These are phyloP conservation scores for Ogataea nakhonphanomensis DNA, from an alignment of 805 yeast species.

Conservation along the genomic window DNA sequence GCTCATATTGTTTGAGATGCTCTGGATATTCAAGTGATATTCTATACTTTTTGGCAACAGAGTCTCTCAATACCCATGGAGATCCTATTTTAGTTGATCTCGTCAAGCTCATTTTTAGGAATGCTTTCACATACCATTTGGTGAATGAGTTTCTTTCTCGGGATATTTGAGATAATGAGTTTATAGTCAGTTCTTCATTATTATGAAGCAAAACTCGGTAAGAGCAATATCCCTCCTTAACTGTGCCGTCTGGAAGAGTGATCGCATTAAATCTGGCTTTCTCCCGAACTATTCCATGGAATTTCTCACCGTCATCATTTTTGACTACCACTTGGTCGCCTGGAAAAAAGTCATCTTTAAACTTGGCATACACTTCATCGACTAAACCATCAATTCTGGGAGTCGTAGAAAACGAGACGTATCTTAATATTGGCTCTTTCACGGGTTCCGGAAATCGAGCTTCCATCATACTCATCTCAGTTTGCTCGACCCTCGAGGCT, in stretches of 20 bases:
- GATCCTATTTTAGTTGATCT: conserved; percentile 85
- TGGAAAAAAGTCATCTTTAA: conserved; percentile 83
- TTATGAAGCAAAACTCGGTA: conserved; percentile 64
- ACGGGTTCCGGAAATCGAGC: conserved; percentile 84
- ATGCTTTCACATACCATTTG: conserved; percentile 85
- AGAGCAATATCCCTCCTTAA: conserved; percentile 49
- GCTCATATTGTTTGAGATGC: conserved; percentile 40
- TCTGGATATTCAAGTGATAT: conserved; percentile 60
- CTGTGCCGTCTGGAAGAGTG: conserved; percentile 35
- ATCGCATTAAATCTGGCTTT: conserved; percentile 72
- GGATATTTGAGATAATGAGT: conserved; percentile 59
- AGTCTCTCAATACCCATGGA: conserved; percentile 89
- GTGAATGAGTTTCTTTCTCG: conserved; percentile 87
- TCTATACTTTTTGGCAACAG: conserved; percentile 66
- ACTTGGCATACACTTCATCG: conserved; percentile 75
- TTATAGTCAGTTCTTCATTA: conserved; percentile 60
- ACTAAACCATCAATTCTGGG: conserved; percentile 84
- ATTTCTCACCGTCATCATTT: conserved; percentile 39
- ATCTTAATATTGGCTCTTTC: conserved; percentile 86
- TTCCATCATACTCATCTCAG: conserved; percentile 63
- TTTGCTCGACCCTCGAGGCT: conserved; percentile 74
- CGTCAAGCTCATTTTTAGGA: conserved; percentile 72
- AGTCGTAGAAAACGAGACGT: conserved; percentile 74
- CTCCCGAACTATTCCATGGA: conserved; percentile 69
- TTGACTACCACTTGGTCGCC: conserved; percentile 78